Evolutionary conservation across 169 alveolate species (phyloP).

Genomic region (Babesia bovis): DNA sequence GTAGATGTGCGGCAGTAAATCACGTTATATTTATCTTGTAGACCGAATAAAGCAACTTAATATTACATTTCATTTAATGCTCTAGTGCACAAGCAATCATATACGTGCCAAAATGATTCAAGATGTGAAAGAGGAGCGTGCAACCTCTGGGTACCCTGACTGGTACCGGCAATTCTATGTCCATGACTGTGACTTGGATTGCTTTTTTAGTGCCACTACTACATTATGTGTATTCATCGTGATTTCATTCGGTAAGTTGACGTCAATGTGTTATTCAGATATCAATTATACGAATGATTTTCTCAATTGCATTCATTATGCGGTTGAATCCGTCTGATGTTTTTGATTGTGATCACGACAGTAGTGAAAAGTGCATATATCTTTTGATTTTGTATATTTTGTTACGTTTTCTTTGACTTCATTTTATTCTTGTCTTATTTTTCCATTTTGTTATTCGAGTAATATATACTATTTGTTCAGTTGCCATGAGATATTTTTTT

Average conservation of each 20-base stretch:
- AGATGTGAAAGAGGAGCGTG: conserved; percentile 19
- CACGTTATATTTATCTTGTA: too few species aligned
- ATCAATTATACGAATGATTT: background rate
- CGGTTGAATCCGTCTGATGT: too few species aligned
- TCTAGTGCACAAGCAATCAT: background rate
- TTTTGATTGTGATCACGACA: too few species aligned
- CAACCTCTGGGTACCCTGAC: conserved; percentile 38
- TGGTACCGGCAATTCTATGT: conserved; percentile 9
- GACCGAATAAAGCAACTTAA: background rate
- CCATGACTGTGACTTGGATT: conserved; percentile 21
- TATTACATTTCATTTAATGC: too few species aligned
- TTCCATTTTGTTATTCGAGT: too few species aligned
- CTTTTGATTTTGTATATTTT: too few species aligned
- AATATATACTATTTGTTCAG: conserved; percentile 2
- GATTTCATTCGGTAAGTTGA: background rate
- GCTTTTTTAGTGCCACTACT: background rate
- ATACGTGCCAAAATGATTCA: conserved; percentile 25
- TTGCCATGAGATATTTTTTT: background rate
- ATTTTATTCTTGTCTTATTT: too few species aligned
- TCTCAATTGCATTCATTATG: too few species aligned
- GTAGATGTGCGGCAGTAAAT: background rate
- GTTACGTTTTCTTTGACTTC: too few species aligned
- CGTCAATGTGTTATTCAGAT: background rate
- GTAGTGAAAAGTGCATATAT: too few species aligned
- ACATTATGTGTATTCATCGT: background rate